Evolutionary conservation across 1,139 yeast genomes (phyloP), one percentile per base, ranked within the genome.

Genomic region (Tardiomyces depauwii): DNA sequence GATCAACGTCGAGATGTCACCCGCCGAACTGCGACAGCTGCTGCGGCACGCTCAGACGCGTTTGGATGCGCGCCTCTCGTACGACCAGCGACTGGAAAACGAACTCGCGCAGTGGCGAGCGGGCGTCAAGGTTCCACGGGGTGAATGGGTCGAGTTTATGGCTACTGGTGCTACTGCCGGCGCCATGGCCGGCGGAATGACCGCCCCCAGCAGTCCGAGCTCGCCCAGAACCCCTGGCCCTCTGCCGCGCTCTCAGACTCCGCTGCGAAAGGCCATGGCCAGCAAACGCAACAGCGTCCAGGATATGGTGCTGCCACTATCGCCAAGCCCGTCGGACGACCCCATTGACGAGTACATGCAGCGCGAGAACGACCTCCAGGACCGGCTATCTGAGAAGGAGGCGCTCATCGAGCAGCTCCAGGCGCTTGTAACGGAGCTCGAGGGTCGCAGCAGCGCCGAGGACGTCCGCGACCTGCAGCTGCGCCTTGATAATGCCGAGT

Each of bases 1-100:
- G 59, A 71, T 82, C 41, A 85, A 85, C 57, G 73, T 81, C 5
- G 93, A 83, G 53, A 65, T 83, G 42, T 78, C 87, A 52, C 66
- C 78, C 2, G 61, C 68, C 18, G 81, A 78, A 51, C 66, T 82
- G 45, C 67, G 79, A 49, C 68, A 68, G 43, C 70, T 73, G 49
- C 63, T 82, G 18, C 66, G 67, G 16, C 71, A 72, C 49, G 67
- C 80, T 47, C 78, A 76, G 51, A 63, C 65, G 39, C 64, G 69
- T 21, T 75, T 77, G 51, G 72, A 71, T 39, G 68, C 72, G 42
- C 68, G 74, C 45, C 62, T 64, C 40, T 54, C 61, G 2, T 70
- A 75, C 48, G 73, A 75, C 21, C 63, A 66, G 39, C 70, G 71
- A 46, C 64, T 84, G 44, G 82, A 79, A 55, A 55, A 55, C 12